These are phyloP conservation scores for Sugiyamaella japonica DNA, from an alignment of 1,139 yeast genomes.

Conservation along the genomic window DNA sequence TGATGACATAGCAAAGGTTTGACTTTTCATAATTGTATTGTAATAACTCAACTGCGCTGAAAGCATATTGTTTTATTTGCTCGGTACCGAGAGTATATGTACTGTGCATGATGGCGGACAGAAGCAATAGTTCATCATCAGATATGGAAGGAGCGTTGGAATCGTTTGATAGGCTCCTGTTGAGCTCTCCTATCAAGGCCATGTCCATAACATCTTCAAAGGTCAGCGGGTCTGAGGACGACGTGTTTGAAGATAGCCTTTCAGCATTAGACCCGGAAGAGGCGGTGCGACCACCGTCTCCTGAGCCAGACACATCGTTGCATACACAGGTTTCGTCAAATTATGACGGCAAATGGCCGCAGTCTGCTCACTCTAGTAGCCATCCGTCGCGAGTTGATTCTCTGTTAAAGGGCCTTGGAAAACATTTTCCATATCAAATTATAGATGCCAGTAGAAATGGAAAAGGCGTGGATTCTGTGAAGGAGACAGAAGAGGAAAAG, in stretches of 20 bases:
- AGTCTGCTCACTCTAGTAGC: background rate
- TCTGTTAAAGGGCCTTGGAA: background rate
- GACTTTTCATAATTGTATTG: background rate
- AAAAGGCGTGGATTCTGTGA: background rate
- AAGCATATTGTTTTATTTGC: background rate
- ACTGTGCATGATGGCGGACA: conserved; percentile 2
- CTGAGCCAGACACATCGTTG: background rate
- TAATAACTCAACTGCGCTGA: background rate
- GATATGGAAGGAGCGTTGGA: conserved; percentile 9
- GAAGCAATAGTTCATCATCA: conserved; percentile 9
- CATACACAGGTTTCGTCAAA: background rate
- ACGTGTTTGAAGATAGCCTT: conserved; percentile 3
- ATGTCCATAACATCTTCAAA: background rate
- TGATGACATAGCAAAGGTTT: background rate
- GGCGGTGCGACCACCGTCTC: background rate
- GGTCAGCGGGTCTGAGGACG: conserved; percentile 2
- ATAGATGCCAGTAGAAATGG: background rate
- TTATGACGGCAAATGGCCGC: background rate
- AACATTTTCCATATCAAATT: background rate
- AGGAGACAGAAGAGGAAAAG: background rate
- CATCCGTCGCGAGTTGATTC: background rate
- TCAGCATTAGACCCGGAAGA: conserved; percentile 3
- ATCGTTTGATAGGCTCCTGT: conserved; percentile 11
- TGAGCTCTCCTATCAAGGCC: conserved; percentile 10
- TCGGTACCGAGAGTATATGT: background rate